These are phyloP conservation scores for Hirsutella minnesotensis DNA, from an alignment of 2,329 filamentous ascomycete genomes.

Conservation along the genomic window DNA sequence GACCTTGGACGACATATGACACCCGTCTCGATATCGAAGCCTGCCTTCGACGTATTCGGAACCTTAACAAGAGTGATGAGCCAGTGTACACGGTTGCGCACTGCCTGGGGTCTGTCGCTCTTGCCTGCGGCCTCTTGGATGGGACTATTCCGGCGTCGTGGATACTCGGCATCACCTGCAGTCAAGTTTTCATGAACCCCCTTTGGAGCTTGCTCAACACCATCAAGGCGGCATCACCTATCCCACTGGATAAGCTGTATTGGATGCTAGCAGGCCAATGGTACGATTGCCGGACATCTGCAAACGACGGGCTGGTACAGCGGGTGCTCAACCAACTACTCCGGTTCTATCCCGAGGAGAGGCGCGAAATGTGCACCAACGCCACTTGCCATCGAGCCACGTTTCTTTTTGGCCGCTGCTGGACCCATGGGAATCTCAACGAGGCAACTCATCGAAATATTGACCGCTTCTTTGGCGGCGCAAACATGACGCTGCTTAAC, in stretches of 20 bases:
- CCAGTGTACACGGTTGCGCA: conserved; percentile 47
- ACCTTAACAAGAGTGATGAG: conserved; percentile 8
- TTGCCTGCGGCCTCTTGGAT: conserved; percentile 46
- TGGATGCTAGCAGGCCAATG: conserved; percentile 34
- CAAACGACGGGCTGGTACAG: conserved; percentile 32
- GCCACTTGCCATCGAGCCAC: conserved; percentile 48
- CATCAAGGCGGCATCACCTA: conserved; percentile 39
- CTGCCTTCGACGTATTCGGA: conserved; percentile 39
- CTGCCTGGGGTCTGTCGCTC: conserved; percentile 52
- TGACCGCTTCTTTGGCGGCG: conserved; percentile 49
- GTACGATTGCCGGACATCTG: conserved; percentile 41
- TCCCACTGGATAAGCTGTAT: conserved; percentile 40
- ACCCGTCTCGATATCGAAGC: conserved; percentile 47
- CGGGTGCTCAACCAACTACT: conserved; percentile 41
- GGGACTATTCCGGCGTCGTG: conserved; percentile 45
- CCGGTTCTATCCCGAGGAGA: conserved; percentile 42
- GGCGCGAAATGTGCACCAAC: conserved; percentile 47
- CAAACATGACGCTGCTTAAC: conserved; percentile 45
- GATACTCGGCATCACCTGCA: conserved; percentile 46
- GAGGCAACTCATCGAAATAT: conserved; percentile 52
- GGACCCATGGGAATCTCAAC: conserved; percentile 55
- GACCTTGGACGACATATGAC: conserved; percentile 47
- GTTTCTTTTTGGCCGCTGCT: conserved; percentile 48
- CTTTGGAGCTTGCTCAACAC: conserved; percentile 44
- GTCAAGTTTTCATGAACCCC: conserved; percentile 53